Evolutionary conservation across 768 basidiomycete genomes (phyloP).

Genomic region (Multifurca ochricompacta): DNA sequence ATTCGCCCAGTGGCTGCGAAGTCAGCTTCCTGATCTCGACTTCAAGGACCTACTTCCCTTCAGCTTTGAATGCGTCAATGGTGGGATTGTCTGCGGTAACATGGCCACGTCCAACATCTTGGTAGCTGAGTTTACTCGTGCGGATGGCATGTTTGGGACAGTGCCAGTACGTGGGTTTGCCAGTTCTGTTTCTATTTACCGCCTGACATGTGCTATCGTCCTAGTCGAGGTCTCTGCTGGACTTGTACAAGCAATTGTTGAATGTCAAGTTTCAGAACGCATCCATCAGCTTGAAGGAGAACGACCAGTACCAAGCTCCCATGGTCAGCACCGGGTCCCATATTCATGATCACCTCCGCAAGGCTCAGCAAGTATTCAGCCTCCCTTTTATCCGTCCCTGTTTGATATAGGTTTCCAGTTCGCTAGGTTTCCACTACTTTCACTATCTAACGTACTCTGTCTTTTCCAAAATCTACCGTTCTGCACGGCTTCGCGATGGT

Average conservation of each 20-base stretch:
- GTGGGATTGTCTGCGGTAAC: slow-evolving; percentile 81
- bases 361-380: slow-evolving; percentile 27
- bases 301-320: slow-evolving; percentile 62
- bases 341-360: slow-evolving; percentile 49
- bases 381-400: background rate
- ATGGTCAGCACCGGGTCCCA: slow-evolving; percentile 61
- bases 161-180: slow-evolving; percentile 46
- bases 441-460: slow-evolving; percentile 13
- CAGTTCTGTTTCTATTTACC: background rate
- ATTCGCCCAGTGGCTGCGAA: slow-evolving; percentile 43
- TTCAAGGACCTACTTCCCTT: slow-evolving; percentile 82
- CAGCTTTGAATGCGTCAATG: slow-evolving; percentile 69
- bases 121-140: slow-evolving; percentile 72
- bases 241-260: slow-evolving; percentile 76
- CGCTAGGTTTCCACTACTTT: slow-evolving; percentile 7
- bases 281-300: slow-evolving; percentile 60
- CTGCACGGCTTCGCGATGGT: slow-evolving; percentile 7
- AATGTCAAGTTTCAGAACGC: slow-evolving; percentile 63
- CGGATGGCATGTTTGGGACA: slow-evolving; percentile 73
- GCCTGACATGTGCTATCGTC: background rate
- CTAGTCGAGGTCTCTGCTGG: slow-evolving; percentile 73
- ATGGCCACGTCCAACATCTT: slow-evolving; percentile 75
- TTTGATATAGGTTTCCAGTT: slow-evolving; percentile 13
- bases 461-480: slow-evolving; percentile 18
- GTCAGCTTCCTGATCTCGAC: slow-evolving; percentile 63